These are phyloP conservation scores for Penicillium lividum DNA, from an alignment of 495 filamentous ascomycete genomes.

Conservation along the genomic window DNA sequence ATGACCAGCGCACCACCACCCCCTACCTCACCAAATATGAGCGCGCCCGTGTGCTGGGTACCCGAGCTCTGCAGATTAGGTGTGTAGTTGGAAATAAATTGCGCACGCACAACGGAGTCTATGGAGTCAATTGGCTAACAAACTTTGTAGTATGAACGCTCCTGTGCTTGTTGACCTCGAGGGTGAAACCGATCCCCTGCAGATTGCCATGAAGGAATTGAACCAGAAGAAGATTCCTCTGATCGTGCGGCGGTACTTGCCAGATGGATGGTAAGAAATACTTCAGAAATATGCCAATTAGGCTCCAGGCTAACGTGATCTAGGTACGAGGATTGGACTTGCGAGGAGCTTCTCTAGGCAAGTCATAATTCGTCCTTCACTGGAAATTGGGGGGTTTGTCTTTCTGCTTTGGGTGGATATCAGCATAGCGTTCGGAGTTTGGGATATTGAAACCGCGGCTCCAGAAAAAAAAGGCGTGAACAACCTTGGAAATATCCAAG, in stretches of 20 bases:
- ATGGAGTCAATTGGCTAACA: conserved; percentile 13
- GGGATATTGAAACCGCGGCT: conserved; percentile 26
- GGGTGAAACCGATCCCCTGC: conserved; percentile 94
- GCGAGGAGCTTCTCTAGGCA: conserved; percentile 78
- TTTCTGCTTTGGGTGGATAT: conserved; percentile 26
- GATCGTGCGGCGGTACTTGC: conserved; percentile 90
- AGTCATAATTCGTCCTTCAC: conserved; percentile 8
- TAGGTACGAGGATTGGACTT: conserved; percentile 99
- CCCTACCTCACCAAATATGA: conserved; percentile 99
- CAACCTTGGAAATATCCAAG: conserved; percentile 14
- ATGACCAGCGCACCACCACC: conserved; percentile 86
- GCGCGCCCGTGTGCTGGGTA: conserved; percentile 87
- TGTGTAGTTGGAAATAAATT: conserved; percentile 40
- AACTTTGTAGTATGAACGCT: conserved; percentile 79
- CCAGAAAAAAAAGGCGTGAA: conserved; percentile 13
- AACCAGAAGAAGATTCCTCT: conserved; percentile 98
- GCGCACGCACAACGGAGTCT: background rate
- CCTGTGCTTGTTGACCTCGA: conserved; percentile 95
- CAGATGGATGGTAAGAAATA: conserved; percentile 88
- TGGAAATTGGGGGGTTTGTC: conserved; percentile 15
- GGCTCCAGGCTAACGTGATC: conserved; percentile 3
- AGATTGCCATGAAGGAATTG: conserved; percentile 96
- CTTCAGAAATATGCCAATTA: background rate
- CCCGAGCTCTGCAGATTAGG: conserved; percentile 94
- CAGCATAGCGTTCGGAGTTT: conserved; percentile 47